A percentile compares a stretch with the other conserved stretches of the same genome.
phyloP scores from a whole-genome alignment of 1,139 yeast species.

The Lodderomyces metapsilosis region DNA sequence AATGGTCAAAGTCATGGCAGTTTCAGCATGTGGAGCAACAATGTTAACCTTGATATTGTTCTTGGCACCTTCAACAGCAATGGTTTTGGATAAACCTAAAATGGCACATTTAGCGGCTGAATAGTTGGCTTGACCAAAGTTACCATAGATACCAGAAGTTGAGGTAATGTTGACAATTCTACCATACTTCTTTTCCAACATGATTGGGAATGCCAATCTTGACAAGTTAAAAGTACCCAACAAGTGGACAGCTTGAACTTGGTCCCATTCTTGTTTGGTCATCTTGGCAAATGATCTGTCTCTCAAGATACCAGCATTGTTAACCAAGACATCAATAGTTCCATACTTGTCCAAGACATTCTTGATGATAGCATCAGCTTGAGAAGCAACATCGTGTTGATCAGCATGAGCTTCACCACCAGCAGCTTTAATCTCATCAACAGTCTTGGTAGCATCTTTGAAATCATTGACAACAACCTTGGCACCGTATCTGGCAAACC shows the following conservation, averaged over 20 bases:
- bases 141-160: conserved; percentile 95
- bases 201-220: conserved; percentile 91
- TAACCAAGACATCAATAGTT: conserved; percentile 78
- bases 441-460: conserved; percentile 71
- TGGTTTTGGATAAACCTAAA: conserved; percentile 77
- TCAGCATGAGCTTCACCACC: conserved; percentile 87
- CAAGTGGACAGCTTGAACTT: conserved; percentile 80
- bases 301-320: conserved; percentile 93
- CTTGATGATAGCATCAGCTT: conserved; percentile 74
- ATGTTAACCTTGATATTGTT: conserved; percentile 73
- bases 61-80: conserved; percentile 89
- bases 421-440: conserved; percentile 70
- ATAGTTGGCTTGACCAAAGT: conserved; percentile 96
- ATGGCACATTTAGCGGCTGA: conserved; percentile 92
- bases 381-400: conserved; percentile 74
- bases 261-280: conserved; percentile 81
- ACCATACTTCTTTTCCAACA: conserved; percentile 76
- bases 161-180: conserved; percentile 86
- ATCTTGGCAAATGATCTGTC: conserved; percentile 87
- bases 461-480: conserved; percentile 94
- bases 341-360: conserved; percentile 80
- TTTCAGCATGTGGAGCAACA: conserved; percentile 97
- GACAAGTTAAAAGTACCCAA: conserved; percentile 79
- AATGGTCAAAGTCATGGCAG: conserved; percentile 91
- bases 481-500: conserved; percentile 89